Percentiles rank a stretch among this genome's conserved stretches.
phyloP scores from a whole-genome alignment of 2,329 filamentous ascomycete species.

The Cladobotryum mycophilum region DNA sequence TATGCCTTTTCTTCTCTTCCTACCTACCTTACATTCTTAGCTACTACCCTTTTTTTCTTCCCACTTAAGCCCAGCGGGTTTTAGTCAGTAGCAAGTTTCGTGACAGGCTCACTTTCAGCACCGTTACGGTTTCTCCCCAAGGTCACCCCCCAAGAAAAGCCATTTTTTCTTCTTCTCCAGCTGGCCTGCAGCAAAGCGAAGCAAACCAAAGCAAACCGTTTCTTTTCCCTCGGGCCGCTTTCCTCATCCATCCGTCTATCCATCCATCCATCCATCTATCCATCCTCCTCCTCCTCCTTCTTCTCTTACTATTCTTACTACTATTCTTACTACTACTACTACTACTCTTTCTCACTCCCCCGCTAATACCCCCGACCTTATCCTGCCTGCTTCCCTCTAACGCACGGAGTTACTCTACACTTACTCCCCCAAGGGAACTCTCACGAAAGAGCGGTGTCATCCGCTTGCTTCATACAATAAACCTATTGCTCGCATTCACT shows the following conservation, averaged over 20 bases:
- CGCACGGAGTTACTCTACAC: slow-evolving; percentile 2
- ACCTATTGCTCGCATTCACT: slow-evolving; percentile 24
- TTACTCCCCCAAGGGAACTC: slow-evolving; percentile 18
- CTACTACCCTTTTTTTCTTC: neutral
- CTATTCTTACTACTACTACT: slow-evolving; percentile 1
- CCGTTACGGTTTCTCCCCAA: neutral
- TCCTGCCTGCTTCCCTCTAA: slow-evolving; percentile 9
- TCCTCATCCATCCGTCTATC: no score
- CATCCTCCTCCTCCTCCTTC: slow-evolving; percentile 18
- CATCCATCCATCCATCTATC: slow-evolving; percentile 4
- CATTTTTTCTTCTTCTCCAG: neutral
- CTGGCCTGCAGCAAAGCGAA: slow-evolving; percentile 12
- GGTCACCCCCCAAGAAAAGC: neutral
- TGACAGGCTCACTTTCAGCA: neutral
- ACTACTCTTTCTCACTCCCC: neutral
- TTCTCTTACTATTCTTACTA: neutral
- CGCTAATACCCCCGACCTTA: slow-evolving; percentile 8
- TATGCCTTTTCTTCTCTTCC: neutral
- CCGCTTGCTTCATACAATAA: slow-evolving; percentile 32
- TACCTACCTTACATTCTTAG: neutral
- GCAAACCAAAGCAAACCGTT: neutral
- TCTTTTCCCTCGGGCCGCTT: slow-evolving; percentile 4
- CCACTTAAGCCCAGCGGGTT: neutral
- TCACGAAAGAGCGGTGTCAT: slow-evolving; percentile 41
- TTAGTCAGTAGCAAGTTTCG: neutral